These are phyloP conservation scores for Linum tenue DNA, from an alignment of 345 rosid genomes.

Conservation along the genomic window DNA sequence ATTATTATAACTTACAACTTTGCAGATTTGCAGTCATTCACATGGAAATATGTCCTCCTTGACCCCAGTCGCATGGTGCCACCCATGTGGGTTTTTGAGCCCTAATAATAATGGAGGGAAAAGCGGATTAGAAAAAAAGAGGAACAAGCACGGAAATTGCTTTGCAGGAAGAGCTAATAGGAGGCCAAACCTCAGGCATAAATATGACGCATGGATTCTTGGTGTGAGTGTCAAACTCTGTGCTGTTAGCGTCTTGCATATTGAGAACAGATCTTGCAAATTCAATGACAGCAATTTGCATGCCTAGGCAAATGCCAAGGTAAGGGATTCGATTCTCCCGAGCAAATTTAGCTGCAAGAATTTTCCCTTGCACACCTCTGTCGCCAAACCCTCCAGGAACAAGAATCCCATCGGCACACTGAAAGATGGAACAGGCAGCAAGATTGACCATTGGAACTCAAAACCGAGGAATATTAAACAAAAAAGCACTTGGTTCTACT, in stretches of 20 bases:
- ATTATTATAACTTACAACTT: not conserved
- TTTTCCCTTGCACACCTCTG: constrained; percentile 93
- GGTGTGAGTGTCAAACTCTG: constrained; percentile 72
- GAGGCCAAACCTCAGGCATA: constrained; percentile 75
- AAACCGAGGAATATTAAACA: too few relatives aligned
- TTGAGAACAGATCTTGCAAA: constrained; percentile 88
- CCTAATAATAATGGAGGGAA: not conserved
- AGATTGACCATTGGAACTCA: not conserved
- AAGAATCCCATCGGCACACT: constrained; percentile 83
- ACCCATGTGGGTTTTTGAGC: constrained; percentile 11
- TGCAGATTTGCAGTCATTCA: constrained; percentile 5
- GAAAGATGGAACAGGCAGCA: not conserved
- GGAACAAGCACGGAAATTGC: too few relatives aligned
- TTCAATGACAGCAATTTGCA: constrained; percentile 96
- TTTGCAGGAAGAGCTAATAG: not conserved
- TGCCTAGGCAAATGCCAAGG: constrained; percentile 96
- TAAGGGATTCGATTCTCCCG: constrained; percentile 82
- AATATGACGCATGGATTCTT: constrained; percentile 76
- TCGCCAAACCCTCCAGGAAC: constrained; percentile 99
- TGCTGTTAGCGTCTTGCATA: constrained; percentile 68
- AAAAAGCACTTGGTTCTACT: not conserved
- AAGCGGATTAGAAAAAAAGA: not conserved
- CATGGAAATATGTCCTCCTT: constrained; percentile 7
- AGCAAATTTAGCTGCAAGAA: constrained; percentile 87
- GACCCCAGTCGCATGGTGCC: constrained; percentile 12